Percentiles rank a stretch among this genome's conserved stretches.
These are phyloP conservation scores for Thelephora aurantiotincta DNA, from an alignment of 768 basidiomycete species.

Conservation along the genomic window DNA sequence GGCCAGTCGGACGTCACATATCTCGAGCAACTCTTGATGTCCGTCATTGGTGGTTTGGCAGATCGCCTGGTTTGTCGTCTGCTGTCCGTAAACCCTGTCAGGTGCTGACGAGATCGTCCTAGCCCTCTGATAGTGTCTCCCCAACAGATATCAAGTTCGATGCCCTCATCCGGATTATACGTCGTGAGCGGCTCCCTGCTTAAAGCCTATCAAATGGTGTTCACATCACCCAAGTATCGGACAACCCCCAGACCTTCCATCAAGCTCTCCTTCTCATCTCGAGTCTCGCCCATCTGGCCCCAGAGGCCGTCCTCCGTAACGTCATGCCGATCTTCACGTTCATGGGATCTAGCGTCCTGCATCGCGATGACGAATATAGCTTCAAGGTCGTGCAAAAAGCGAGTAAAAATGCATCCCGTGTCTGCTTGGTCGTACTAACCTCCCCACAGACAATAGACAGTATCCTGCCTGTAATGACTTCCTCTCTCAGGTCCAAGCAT, in stretches of 20 bases:
- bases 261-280: slow-evolving; percentile 84
- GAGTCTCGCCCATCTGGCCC: slow-evolving; percentile 66
- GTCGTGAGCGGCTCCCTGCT: slow-evolving; percentile 32
- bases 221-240: slow-evolving; percentile 32
- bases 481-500: slow-evolving; percentile 53
- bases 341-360: slow-evolving; percentile 98
- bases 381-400: slow-evolving; percentile 93
- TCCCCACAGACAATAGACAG: slow-evolving; percentile 68
- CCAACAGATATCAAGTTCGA: slow-evolving; percentile 46
- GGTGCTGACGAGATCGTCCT: background rate
- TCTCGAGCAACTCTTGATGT: slow-evolving; percentile 73
- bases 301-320: slow-evolving; percentile 85
- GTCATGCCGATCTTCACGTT: slow-evolving; percentile 99
- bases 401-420: slow-evolving; percentile 2
- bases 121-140: background rate
- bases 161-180: slow-evolving; percentile 75
- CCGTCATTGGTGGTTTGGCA: slow-evolving; percentile 57
- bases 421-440: background rate
- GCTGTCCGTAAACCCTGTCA: background rate
- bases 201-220: background rate
- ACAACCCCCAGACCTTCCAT: slow-evolving; percentile 90
- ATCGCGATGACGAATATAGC: slow-evolving; percentile 90
- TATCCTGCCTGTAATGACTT: slow-evolving; percentile 87
- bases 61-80: slow-evolving; percentile 32
- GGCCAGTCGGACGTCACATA: slow-evolving; percentile 51